These are phyloP conservation scores for Ceratobasidium sp. DNA, from an alignment of 1,284 basidiomycete genomes.

Conservation along the genomic window DNA sequence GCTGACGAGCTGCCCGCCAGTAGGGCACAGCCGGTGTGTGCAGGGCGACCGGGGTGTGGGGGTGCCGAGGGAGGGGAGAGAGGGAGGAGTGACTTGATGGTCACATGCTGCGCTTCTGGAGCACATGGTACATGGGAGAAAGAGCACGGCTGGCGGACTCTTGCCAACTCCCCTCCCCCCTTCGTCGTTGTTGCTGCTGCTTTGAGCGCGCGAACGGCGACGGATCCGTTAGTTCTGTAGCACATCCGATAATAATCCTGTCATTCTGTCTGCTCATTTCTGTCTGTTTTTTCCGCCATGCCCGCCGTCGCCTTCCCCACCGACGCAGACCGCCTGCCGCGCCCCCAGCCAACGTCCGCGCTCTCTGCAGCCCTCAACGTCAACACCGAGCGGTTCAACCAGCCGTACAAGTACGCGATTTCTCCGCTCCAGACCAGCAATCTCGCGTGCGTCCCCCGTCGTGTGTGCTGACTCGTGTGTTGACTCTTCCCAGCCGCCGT, in stretches of 20 bases:
- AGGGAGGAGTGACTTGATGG: not conserved
- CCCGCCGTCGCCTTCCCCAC: constrained; percentile 15
- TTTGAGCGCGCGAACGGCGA: constrained; percentile 14
- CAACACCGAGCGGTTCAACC: constrained; percentile 30
- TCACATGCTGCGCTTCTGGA: constrained; percentile 1
- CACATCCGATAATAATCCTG: constrained; percentile 14
- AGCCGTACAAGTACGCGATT: constrained; percentile 36
- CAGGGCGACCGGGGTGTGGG: not conserved
- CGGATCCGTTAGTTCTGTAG: constrained; percentile 11
- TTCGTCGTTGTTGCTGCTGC: constrained; percentile 18
- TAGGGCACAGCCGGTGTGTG: not conserved
- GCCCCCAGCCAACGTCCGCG: not conserved
- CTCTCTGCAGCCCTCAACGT: constrained; percentile 5
- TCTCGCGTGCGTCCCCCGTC: not conserved
- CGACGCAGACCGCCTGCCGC: constrained; percentile 10
- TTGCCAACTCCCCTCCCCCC: constrained; percentile 10
- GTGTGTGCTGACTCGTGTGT: not conserved
- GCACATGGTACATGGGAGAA: constrained; percentile 12
- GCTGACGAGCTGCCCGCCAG: not conserved
- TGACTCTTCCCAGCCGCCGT: constrained; percentile 18
- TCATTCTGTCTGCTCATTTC: constrained; percentile 6
- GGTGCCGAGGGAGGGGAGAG: not conserved
- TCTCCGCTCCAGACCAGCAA: constrained; percentile 31
- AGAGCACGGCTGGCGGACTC: not conserved
- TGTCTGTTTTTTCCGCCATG: constrained; percentile 8